These are phyloP conservation scores for Saccharomyces mikatae DNA, from an alignment of 805 yeast species.

Conservation along the genomic window DNA sequence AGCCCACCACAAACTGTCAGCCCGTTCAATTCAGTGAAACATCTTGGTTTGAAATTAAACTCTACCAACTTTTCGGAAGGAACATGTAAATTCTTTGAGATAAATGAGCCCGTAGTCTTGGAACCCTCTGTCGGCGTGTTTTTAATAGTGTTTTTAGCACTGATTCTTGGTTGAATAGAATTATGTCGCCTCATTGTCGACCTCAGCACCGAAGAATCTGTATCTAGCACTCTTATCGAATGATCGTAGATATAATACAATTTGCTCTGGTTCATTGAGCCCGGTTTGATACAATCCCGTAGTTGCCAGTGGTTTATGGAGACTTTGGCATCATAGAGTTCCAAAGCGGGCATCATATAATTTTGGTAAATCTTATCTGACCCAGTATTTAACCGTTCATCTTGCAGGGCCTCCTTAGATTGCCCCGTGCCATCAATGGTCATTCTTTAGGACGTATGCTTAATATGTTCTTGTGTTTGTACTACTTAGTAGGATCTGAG, in stretches of 20 bases:
- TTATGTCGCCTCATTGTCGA: not conserved
- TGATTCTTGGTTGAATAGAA: not conserved
- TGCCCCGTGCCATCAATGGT: conserved; percentile 14
- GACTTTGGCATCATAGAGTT: conserved; percentile 26
- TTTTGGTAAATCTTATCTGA: conserved; percentile 27
- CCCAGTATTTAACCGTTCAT: conserved; percentile 20
- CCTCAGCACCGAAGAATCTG: conserved; percentile 19
- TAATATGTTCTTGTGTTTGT: not conserved
- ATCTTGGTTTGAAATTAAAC: conserved; percentile 61
- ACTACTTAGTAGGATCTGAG: not conserved
- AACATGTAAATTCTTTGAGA: conserved; percentile 1
- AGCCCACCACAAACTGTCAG: conserved; percentile 47
- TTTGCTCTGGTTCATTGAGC: conserved; percentile 35
- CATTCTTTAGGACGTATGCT: conserved; percentile 5
- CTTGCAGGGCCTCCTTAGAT: conserved; percentile 14
- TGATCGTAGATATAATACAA: conserved; percentile 55
- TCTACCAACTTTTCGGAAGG: conserved; percentile 35
- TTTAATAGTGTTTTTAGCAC: not conserved
- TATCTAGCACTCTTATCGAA: conserved; percentile 39
- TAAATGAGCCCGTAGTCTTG: not conserved
- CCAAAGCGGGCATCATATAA: conserved; percentile 28
- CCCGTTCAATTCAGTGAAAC: conserved; percentile 53
- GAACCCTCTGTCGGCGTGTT: not conserved
- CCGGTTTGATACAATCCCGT: conserved; percentile 58
- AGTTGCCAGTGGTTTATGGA: conserved; percentile 65